Evolutionary conservation across 805 yeast species (phyloP), one percentile per base, ranked within the genome.

Genomic region (Kodamaea neixiangensis): DNA sequence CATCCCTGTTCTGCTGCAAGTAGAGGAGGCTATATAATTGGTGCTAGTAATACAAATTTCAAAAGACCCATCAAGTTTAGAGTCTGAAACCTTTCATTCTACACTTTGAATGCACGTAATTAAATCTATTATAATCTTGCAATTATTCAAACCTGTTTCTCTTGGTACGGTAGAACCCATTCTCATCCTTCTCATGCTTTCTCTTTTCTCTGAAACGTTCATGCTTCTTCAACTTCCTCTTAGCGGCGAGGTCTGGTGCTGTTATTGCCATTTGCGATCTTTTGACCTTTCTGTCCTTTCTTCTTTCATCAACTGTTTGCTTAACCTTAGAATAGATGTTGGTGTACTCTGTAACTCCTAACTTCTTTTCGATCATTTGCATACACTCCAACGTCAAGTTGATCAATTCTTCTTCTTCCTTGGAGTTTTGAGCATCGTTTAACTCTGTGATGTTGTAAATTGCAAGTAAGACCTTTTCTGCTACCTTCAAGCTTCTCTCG

Each of bases 211-310:
- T 82, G 22, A 81, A 78, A 59, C 85, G 80, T 35, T 77, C 82
- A 70, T 92, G 96, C 66, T 87, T 89, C 68, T 77, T 85, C 61
- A 89, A 62, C 70, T 87, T 89, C 66, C 88, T 81, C 57, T 78
- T 80, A 1, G 97, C 94, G n/a, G 89, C 85, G 39, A 80, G 69
- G 13, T 87, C 96, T 0, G 98, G 98, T 3, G 86, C 87, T 17
- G 77, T 79, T 9, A 92, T 76, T 2, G 90, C 87, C 63, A 89
- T 70, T 52, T 87, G 85, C 0, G 96, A 87, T 51, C 91, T 77
- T 62, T 85, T 86, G 0, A 87, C 79, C 63, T 78, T 83, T 68
- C 97, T 82, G 45, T 89, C 96, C 52, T 79, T 78, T 61, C 97
- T 80, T 66, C 89, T 81, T 33, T 73, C 72, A 22, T 67, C 69